Base-by-base conservation (phyloP, 345 rosid genomes). In the Eucalyptus pauciflora region DNA sequence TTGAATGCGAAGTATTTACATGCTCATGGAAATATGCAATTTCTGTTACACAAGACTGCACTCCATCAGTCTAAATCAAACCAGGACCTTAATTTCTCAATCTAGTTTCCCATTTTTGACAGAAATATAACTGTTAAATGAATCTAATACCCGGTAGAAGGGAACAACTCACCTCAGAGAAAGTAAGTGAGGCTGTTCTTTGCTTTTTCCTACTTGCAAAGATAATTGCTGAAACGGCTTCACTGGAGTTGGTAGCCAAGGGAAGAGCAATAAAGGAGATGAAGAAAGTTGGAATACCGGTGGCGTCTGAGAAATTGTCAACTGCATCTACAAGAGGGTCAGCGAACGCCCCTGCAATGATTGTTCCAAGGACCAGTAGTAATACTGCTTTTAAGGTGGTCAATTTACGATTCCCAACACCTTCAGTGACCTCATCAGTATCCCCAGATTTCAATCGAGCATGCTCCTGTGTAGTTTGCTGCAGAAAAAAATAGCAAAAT, bases 241-340 rank as follows among this genome's bases (percentile, higher is more conserved):
- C 99, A 87, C 99, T 95, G 33, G 99, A 95, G 91, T 96, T 97
- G 89, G 99, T 98, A 86, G 99, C 99, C 90, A 97, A 91, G 67
- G 99, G 99, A 90, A 98, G 94, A 50, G 92, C 98, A 46, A 98
- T 95, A 87, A 97, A 98, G 16, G 99, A 98, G 91, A 97, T 97
- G 93, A 98, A 98, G 94, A 98, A 98, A 88, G 99, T 91, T 25
- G 99, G 99, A 89, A 98, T 97, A 86, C 96, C 94, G n/a, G 99
- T 97, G 13, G 99, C 98, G 87, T 90, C 93, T 5, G 99, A 98
- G 90, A 97, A 97, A 91, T 97, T 93, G 90, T 97, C 96, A 33
- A 97, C 99, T 10, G 94, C 97, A 89, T 98, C 99, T 7, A 97
- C 99, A n/a, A 97, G 94, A 50, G 99, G 99, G 93, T 98, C 99